phyloP scores from a whole-genome alignment of 2,329 filamentous ascomycete species.

The Torrubiellomyces zombiae region DNA sequence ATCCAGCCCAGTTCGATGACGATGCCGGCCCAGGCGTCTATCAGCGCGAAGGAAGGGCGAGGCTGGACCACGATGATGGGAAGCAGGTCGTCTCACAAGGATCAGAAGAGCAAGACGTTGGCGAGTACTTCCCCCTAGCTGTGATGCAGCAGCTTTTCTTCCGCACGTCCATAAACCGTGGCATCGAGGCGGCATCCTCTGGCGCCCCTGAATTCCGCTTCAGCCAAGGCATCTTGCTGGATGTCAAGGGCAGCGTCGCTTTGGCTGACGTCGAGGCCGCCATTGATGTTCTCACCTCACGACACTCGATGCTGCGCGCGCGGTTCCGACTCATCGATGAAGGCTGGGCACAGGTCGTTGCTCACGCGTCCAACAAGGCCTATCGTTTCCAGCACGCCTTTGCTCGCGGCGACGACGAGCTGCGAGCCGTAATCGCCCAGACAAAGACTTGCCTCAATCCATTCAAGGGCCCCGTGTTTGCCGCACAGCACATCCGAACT shows the following conservation, averaged over 20 bases:
- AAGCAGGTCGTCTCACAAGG: too few species aligned
- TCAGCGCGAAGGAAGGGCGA: neutral
- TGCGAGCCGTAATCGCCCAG: slow-evolving; percentile 21
- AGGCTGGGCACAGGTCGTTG: slow-evolving; percentile 29
- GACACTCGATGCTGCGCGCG: slow-evolving; percentile 34
- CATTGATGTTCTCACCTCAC: slow-evolving; percentile 28
- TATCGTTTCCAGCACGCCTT: slow-evolving; percentile 27
- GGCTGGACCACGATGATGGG: too few species aligned
- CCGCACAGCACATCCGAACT: slow-evolving; percentile 29
- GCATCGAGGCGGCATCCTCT: slow-evolving; percentile 12
- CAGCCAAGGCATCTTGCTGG: slow-evolving; percentile 32
- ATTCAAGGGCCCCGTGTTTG: slow-evolving; percentile 32
- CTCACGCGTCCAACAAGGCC: slow-evolving; percentile 21
- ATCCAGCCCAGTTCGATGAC: too few species aligned
- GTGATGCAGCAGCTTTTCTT: slow-evolving; percentile 39
- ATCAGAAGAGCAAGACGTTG: too few species aligned
- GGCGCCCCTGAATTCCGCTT: slow-evolving; percentile 25
- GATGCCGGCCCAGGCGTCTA: too few species aligned
- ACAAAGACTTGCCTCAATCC: slow-evolving; percentile 29
- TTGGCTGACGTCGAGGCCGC: slow-evolving; percentile 29
- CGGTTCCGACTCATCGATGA: slow-evolving; percentile 22
- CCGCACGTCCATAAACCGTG: slow-evolving; percentile 25
- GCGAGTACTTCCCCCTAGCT: slow-evolving; percentile 27
- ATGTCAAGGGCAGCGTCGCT: slow-evolving; percentile 22
- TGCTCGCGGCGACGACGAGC: slow-evolving; percentile 22